Percentiles rank a stretch among this genome's conserved stretches.
Evolutionary conservation across 169 alveolate genomes (phyloP).

Genomic region (Plasmodium fragile): DNA sequence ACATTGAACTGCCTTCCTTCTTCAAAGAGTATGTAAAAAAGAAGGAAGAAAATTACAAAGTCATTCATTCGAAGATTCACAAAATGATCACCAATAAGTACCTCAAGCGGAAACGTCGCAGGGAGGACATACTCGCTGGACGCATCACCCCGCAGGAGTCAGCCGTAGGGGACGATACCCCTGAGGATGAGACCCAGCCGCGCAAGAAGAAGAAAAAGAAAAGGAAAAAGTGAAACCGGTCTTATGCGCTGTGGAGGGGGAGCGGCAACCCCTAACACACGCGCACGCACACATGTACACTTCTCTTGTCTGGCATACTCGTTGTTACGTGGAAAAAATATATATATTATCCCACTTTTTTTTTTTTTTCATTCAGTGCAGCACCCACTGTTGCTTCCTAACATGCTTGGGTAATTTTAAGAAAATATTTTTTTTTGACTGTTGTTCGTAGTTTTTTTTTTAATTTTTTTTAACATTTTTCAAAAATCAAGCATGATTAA

Average conservation of each 20-base stretch:
- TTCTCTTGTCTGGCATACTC: background rate
- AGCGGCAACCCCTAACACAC: background rate
- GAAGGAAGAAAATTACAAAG: constrained; percentile 45
- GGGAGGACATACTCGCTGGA: constrained; percentile 23
- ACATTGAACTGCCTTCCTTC: constrained; percentile 55
- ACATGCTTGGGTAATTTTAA: background rate
- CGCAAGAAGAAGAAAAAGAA: constrained; percentile 26
- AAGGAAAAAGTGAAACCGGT: background rate
- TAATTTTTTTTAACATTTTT: too few relatives aligned
- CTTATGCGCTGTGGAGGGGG: background rate
- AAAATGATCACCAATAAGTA: constrained; percentile 51
- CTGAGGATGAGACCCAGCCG: background rate
- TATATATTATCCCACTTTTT: background rate
- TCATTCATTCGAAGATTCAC: constrained; percentile 33
- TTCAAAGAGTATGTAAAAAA: constrained; percentile 65
- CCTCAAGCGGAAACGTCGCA: constrained; percentile 35
- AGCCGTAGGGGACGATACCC: background rate
- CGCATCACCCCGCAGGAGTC: background rate
- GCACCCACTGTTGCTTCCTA: background rate
- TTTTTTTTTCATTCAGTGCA: background rate
- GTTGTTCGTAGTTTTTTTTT: background rate
- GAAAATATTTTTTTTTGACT: too few relatives aligned
- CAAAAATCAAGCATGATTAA: background rate
- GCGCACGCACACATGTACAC: background rate
- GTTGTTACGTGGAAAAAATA: background rate